Evolutionary conservation across 2,329 filamentous ascomycete species (phyloP).

Genomic region (Penicillium thymicola): DNA sequence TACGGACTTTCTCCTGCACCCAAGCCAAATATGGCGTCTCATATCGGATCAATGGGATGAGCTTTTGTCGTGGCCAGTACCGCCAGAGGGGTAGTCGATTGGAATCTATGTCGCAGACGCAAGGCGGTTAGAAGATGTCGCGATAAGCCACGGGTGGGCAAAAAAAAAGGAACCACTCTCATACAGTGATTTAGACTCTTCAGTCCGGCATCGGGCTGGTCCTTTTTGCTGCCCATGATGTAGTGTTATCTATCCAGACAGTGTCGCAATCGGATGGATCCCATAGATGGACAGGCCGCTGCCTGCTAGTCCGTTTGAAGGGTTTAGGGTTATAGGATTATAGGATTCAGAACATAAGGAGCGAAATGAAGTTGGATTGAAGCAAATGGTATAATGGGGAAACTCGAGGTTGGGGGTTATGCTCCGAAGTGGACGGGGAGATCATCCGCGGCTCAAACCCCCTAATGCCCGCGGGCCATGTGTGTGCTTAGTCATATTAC

Average conservation of each 20-base stretch:
- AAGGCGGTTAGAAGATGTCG: conserved; percentile 11
- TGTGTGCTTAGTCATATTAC: conserved; percentile 23
- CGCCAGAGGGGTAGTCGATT: conserved; percentile 82
- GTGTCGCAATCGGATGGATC: conserved; percentile 14
- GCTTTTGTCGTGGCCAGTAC: conserved; percentile 73
- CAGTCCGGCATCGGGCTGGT: conserved; percentile 63
- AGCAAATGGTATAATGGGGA: background rate
- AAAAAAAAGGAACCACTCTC: conserved; percentile 4
- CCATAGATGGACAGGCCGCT: conserved; percentile 27
- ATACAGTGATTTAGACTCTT: conserved; percentile 73
- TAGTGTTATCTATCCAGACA: conserved; percentile 19
- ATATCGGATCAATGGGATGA: conserved; percentile 85
- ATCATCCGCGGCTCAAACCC: conserved; percentile 18
- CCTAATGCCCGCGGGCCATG: conserved; percentile 16
- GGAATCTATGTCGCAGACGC: conserved; percentile 59
- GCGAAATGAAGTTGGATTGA: conserved; percentile 19
- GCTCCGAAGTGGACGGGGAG: background rate
- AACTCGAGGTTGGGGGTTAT: background rate
- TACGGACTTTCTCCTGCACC: conserved; percentile 75
- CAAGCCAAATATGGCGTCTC: conserved; percentile 92
- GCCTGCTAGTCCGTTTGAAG: conserved; percentile 17
- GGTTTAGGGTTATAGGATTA: conserved; percentile 4
- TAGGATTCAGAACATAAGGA: conserved; percentile 21
- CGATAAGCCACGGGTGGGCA: background rate
- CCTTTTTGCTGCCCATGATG: conserved; percentile 39